phyloP scores from a whole-genome alignment of 140 eudicot species.

The Cichorium intybus region DNA sequence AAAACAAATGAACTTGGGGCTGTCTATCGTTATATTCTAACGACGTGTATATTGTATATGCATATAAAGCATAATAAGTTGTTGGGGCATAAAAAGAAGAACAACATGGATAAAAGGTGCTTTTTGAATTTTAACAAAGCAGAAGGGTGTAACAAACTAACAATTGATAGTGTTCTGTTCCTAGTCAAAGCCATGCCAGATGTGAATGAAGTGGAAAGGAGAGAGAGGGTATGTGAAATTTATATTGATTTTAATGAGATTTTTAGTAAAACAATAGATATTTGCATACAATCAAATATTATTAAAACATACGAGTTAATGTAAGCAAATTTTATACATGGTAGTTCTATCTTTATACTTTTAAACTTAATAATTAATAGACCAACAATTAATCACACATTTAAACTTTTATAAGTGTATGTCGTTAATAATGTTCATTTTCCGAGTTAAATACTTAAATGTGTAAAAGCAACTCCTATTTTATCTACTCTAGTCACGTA shows the following conservation, averaged over 20 bases:
- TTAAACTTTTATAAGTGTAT: too few species aligned
- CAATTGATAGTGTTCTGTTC: neutral
- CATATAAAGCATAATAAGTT: neutral
- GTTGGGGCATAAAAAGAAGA: neutral
- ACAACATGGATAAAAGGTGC: neutral
- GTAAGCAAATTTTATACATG: neutral
- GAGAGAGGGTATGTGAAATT: neutral
- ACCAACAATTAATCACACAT: too few species aligned
- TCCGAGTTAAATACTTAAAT: too few species aligned
- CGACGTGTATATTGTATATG: neutral
- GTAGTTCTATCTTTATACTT: too few species aligned
- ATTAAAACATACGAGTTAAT: too few species aligned
- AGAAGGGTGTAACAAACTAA: constrained; percentile 4
- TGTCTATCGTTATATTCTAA: neutral
- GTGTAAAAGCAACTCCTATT: too few species aligned
- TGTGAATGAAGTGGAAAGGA: constrained; percentile 18
- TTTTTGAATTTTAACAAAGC: neutral
- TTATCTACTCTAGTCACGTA: too few species aligned
- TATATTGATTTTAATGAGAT: neutral
- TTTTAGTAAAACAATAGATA: neutral
- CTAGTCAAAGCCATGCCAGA: constrained; percentile 15
- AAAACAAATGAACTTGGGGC: neutral
- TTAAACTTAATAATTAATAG: too few species aligned
- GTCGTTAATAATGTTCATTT: too few species aligned
- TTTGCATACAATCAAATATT: too few species aligned